These are phyloP conservation scores for Corymbia calophylla DNA, from an alignment of 441 rosid genomes.

Conservation along the genomic window DNA sequence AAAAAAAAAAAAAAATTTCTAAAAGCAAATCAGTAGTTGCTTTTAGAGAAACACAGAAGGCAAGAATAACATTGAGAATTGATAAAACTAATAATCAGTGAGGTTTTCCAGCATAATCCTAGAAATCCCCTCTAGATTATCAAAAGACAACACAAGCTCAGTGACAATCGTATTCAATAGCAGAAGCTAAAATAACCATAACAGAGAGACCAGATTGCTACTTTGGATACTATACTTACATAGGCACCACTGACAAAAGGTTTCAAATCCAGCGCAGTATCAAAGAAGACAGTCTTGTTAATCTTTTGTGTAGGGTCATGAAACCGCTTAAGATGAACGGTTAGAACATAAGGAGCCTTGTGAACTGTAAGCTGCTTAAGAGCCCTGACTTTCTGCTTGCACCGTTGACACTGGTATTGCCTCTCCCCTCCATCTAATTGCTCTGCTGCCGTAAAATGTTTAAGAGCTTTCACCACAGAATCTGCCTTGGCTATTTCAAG, in stretches of 20 bases:
- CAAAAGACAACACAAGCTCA: neutral
- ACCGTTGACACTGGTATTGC: constrained; percentile 79
- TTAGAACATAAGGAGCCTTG: constrained; percentile 84
- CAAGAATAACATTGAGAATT: neutral
- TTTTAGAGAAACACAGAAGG: neutral
- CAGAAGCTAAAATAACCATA: neutral
- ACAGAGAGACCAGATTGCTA: neutral
- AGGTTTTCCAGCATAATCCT: neutral
- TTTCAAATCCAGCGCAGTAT: constrained; percentile 66
- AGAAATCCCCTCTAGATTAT: neutral
- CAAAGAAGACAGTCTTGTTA: constrained; percentile 64
- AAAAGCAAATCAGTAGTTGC: neutral
- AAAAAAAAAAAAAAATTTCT: neutral
- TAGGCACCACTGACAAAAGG: constrained; percentile 71
- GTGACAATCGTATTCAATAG: neutral
- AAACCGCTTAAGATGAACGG: constrained; percentile 88
- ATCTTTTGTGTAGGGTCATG: constrained; percentile 70
- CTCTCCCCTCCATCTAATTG: constrained; percentile 83
- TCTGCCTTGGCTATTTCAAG: constrained; percentile 85
- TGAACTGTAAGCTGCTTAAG: constrained; percentile 76
- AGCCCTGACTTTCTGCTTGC: constrained; percentile 88
- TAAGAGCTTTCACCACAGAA: constrained; percentile 63
- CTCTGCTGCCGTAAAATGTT: constrained; percentile 72
- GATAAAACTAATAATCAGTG: neutral
- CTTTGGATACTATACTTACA: constrained; percentile 43